phyloP scores from a whole-genome alignment of 768 basidiomycete species.

The Mycena crocata region DNA sequence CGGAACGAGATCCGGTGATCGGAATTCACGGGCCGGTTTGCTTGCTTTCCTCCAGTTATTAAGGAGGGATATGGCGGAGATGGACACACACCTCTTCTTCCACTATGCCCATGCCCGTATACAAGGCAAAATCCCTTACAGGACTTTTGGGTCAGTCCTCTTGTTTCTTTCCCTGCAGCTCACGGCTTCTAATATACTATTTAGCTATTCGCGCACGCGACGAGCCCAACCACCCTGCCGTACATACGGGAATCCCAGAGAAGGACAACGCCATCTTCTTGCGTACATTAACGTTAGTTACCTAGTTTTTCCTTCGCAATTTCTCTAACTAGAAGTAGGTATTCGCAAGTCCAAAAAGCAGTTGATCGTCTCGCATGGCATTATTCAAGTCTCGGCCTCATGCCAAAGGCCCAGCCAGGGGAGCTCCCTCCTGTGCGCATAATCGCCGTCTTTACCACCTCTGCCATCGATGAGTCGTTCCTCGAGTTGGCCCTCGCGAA shows the following conservation, averaged over 20 bases:
- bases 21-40: constrained; percentile 1
- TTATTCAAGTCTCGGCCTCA: constrained; percentile 40
- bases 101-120: constrained; percentile 36
- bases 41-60: neutral
- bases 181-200: neutral
- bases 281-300: constrained; percentile 34
- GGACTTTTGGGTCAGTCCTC: constrained; percentile 32
- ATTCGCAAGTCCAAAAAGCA: constrained; percentile 33
- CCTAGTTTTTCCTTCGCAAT: neutral
- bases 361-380: constrained; percentile 46
- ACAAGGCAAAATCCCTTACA: constrained; percentile 39
- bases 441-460: constrained; percentile 52
- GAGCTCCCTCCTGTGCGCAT: constrained; percentile 45
- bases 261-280: constrained; percentile 26
- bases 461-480: constrained; percentile 53
- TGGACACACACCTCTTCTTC: neutral
- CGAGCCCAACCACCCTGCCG: constrained; percentile 35
- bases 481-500: constrained; percentile 56
- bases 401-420: constrained; percentile 33
- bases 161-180: neutral
- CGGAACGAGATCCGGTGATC: too few species aligned
- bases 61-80: neutral
- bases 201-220: constrained; percentile 37
- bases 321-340: constrained; percentile 14
- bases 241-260: constrained; percentile 38